Evolutionary conservation across 306 rosid genomes (phyloP), one percentile per base, ranked within the genome.

Genomic region (Corylus americana): DNA sequence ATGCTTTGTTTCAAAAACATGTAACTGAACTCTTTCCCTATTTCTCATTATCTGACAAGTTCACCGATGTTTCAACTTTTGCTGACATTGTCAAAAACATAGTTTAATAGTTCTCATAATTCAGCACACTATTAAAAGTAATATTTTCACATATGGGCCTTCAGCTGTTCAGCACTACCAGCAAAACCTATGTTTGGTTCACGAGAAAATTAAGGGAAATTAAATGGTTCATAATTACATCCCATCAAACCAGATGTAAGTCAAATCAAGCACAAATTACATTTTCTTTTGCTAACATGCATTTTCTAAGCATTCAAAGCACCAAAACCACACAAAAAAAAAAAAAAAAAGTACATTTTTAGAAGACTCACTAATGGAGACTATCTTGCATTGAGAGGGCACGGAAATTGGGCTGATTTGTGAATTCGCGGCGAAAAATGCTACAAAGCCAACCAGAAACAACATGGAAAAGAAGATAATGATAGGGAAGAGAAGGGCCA

Each of bases 301-400:
- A 59, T 61, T 44, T 37, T 18, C 25, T 58, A 29, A 73, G 20
- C 16, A 76, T 74, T 31, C 53, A 55, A 74, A 69, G 78, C 62
- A 59, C 72, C 71, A 4, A 55, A 63, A 49, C 14, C 20, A n/a
- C n/a, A n/a, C n/a, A n/a, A n/a, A n/a, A n/a, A 51, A 2, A 64
- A 25, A 51, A 61, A 3, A 44, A 48, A 42, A n/a, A 35, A 35
- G n/a, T 16, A n/a, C 14, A 59, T 59, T 20, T 10, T 59, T 8
- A 50, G 35, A 42, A 8, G 57, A 85, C 90, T 86, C 61, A 94
- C 98, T 84, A 54, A 89, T 92, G 77, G 98, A 94, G 74, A 94
- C 88, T 79, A 94, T 91, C 81, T 86, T 90, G 93, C 98, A 94
- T 86, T 87, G 92, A 44, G 98, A 91, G 27, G 91, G 90, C 48